Base-by-base conservation (phyloP, 2,329 filamentous ascomycete genomes). In the Verticillium longisporum region DNA sequence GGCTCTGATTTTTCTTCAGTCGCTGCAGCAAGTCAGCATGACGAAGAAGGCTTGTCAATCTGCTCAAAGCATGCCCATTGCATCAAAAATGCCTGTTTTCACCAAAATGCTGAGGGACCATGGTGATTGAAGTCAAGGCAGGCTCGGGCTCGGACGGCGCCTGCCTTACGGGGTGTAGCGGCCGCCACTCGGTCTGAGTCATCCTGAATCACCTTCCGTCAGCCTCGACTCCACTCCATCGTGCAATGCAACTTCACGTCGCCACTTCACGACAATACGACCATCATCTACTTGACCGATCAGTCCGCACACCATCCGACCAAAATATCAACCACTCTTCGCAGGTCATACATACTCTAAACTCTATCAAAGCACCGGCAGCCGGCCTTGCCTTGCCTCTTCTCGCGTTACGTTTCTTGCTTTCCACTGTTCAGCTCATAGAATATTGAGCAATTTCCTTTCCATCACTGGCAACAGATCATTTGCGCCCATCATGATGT, bases 401-500 rank as follows among this genome's bases (percentile, higher is more conserved):
- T 26, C 18, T n/a, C 45, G 45, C 45, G 4, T 26, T 26, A 26
- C 18, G 45, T 21, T 18, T 21, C 21, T 50, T 50, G 45, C 10
- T 50, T 60, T 64, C 57, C 55, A 41, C 33, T 56, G 62, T 65
- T 62, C 63, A 64, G 63, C 62, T 64, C 63, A 62, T 55, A 55
- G 15, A 65, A 21, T 50, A 50, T 50, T 50, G 45, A 50, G 45
- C 45, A 21, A 9, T 50, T 50, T 50, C 45, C 45, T 50, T 50
- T 21, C n/a, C 56, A 60, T 62, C 62, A 60, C 21, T 14, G 26
- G 61, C 58, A 57, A 10, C 34, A 36, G 9, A 61, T 60, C 63
- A 61, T 41, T 50, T 57, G 62, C 26, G 26, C 26, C 53, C 54
- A n/a, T 37, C 66, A 80, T 80, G 77, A 77, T 78, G 54, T 70